Conservation (phyloP, 805 yeast species). For the Candida sanyiensis region DNA sequence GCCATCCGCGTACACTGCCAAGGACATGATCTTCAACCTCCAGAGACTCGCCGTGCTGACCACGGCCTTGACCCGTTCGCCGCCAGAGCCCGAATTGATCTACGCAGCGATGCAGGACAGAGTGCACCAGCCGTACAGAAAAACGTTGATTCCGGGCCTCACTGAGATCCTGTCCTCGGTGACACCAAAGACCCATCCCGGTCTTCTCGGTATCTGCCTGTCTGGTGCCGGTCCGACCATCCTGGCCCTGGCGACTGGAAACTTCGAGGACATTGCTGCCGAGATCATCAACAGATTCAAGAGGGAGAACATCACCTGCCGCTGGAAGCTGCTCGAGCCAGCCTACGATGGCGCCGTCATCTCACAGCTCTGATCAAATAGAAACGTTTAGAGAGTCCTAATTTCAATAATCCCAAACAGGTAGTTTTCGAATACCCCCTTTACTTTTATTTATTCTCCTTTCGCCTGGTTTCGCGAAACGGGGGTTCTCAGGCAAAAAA, state of each 20-base stretch:
- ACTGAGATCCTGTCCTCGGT: constrained; percentile 72
- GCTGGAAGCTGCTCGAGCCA: constrained; percentile 78
- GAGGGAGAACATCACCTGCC: constrained; percentile 60
- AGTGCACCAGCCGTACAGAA: constrained; percentile 95
- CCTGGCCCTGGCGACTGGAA: constrained; percentile 84
- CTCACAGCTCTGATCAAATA: constrained; percentile 12
- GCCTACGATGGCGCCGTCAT: constrained; percentile 86
- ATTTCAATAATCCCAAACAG: neutral
- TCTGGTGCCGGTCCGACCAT: constrained; percentile 99
- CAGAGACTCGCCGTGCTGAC: constrained; percentile 92
- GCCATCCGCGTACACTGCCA: constrained; percentile 70
- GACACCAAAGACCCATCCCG: constrained; percentile 77
- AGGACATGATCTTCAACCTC: constrained; percentile 85
- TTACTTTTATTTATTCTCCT: no score
- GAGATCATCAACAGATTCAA: constrained; percentile 68
- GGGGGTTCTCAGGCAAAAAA: neutral
- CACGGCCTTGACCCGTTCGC: constrained; percentile 79
- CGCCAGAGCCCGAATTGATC: constrained; percentile 77
- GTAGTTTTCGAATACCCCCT: no score
- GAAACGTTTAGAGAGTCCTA: neutral
- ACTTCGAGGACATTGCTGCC: constrained; percentile 76
- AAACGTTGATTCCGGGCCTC: constrained; percentile 86
- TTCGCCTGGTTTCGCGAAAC: constrained; percentile 3
- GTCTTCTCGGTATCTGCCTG: constrained; percentile 87
- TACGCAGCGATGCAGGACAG: constrained; percentile 96